Percentiles rank a stretch among this genome's conserved stretches.
These are phyloP conservation scores for Psilocybe mexicana DNA, from an alignment of 1,284 basidiomycete species.

Conservation along the genomic window DNA sequence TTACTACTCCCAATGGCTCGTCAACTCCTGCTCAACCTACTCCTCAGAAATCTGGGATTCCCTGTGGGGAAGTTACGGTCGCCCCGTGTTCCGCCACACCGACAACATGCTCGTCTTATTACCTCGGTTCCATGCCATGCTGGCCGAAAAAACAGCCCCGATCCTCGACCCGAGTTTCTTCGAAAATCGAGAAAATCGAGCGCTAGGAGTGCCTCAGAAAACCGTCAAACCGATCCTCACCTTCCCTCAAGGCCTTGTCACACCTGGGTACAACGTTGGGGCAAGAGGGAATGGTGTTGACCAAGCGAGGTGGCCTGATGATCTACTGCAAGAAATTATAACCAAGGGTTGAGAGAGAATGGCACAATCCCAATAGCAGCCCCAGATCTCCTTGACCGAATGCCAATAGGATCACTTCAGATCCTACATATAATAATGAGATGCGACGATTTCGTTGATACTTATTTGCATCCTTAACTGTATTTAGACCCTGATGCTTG, in stretches of 20 bases:
- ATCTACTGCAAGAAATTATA: slow-evolving; percentile 19
- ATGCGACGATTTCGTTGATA: no score
- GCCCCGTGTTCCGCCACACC: slow-evolving; percentile 6
- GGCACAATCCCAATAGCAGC: no score
- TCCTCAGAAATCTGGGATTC: slow-evolving; percentile 22
- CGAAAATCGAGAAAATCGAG: slow-evolving; percentile 19
- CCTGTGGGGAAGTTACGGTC: slow-evolving; percentile 15
- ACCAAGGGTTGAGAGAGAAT: background rate
- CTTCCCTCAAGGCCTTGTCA: slow-evolving; percentile 20
- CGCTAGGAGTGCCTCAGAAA: slow-evolving; percentile 17
- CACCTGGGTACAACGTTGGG: slow-evolving; percentile 24
- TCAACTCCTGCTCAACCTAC: slow-evolving; percentile 17
- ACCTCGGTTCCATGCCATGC: slow-evolving; percentile 6
- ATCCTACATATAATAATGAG: no score
- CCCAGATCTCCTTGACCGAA: no score
- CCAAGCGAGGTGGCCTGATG: slow-evolving; percentile 19
- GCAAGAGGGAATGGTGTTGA: slow-evolving; percentile 25
- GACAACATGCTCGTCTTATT: slow-evolving; percentile 13
- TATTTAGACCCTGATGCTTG: no score
- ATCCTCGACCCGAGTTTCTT: slow-evolving; percentile 23
- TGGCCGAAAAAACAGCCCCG: slow-evolving; percentile 7
- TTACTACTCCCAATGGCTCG: slow-evolving; percentile 26
- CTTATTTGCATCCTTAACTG: no score
- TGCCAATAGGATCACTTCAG: no score
- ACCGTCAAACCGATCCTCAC: slow-evolving; percentile 23